These are phyloP conservation scores for Barbarea vulgaris DNA, from an alignment of 345 rosid species.

Conservation along the genomic window DNA sequence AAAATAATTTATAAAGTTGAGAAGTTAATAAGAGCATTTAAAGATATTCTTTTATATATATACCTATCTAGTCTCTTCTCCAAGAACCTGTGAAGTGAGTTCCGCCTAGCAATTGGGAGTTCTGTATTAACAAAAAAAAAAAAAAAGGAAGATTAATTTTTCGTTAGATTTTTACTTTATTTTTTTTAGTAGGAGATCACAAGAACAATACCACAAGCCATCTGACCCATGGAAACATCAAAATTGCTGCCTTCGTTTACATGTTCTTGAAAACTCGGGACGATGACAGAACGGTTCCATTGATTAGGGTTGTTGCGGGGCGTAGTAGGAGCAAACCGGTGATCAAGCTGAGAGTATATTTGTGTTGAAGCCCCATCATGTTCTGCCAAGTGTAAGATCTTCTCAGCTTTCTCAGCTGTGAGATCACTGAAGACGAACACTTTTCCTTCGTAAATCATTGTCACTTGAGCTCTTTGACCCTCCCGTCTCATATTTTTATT, in stretches of 20 bases:
- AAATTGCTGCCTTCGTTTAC: neutral
- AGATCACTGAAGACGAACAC: slow-evolving; percentile 66
- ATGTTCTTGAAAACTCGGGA: neutral
- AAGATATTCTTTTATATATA: slow-evolving; percentile 5
- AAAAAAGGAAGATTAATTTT: neutral
- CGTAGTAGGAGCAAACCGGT: slow-evolving; percentile 5
- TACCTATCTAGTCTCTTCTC: slow-evolving; percentile 91
- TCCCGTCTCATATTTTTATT: neutral
- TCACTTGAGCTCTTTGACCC: slow-evolving; percentile 45
- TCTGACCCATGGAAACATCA: slow-evolving; percentile 3
- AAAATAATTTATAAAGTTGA: neutral
- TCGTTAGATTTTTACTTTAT: neutral
- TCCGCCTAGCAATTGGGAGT: slow-evolving; percentile 72
- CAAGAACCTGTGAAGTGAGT: slow-evolving; percentile 80
- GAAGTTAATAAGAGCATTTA: slow-evolving; percentile 3
- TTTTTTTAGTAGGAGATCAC: neutral
- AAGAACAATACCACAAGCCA: slow-evolving; percentile 17
- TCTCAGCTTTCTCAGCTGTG: slow-evolving; percentile 68
- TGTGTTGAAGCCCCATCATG: slow-evolving; percentile 41
- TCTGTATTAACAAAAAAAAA: slow-evolving; percentile 40
- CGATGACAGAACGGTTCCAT: neutral
- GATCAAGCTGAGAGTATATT: slow-evolving; percentile 28
- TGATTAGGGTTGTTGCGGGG: neutral
- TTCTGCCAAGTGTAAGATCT: slow-evolving; percentile 60
- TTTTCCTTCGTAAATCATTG: slow-evolving; percentile 72